Evolutionary conservation across 1,139 yeast species (phyloP), one percentile per base, ranked within the genome.

Genomic region (Hanseniaspora sp.): DNA sequence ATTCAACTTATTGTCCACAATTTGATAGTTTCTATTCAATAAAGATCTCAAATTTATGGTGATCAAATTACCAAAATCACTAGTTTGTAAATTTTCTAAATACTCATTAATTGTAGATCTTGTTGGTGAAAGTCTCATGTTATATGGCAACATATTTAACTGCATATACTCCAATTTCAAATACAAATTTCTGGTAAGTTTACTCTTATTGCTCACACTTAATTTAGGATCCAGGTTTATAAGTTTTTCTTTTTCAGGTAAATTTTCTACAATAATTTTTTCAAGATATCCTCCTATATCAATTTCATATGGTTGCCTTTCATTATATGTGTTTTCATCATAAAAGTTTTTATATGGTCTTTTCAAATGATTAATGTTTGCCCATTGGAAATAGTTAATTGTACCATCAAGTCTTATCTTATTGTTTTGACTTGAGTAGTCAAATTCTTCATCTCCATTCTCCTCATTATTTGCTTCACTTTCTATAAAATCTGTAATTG

Each of bases 401-500:
- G 53, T 43, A 4, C 42, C 52, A 17, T 48, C 44, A 3, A 46
- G n/a, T 46, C 55, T 41, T 12, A 41, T 34, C 28, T 46, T 46
- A 13, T 23, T 28, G 31, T 46, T 41, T 30, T 39, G 44, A 29
- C 61, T 51, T 58, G 64, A 55, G 46, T 62, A 64, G 17, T 59
- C 61, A 44, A 62, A 64, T 5, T 68, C 69, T 31, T 63, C 65
- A 17, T 59, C 61, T 46, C 62, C 66, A 8, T 67, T 69, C 30
- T 63, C 65, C 55, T 48, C 60, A 55, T 55, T 68, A 67, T 37
- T 48, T 65, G 62, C 31, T 62, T 72, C 56, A 67, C 72, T 54
- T 68, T 64, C 55, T 59, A 64, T 53, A 61, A 69, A 48, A 64
- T 62, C 61, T 65, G 63, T 74, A 0, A 77, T 76, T 52, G 76